Evolutionary conservation across 306 rosid genomes (phyloP).

Genomic region (Elaeagnus macrophylla): DNA sequence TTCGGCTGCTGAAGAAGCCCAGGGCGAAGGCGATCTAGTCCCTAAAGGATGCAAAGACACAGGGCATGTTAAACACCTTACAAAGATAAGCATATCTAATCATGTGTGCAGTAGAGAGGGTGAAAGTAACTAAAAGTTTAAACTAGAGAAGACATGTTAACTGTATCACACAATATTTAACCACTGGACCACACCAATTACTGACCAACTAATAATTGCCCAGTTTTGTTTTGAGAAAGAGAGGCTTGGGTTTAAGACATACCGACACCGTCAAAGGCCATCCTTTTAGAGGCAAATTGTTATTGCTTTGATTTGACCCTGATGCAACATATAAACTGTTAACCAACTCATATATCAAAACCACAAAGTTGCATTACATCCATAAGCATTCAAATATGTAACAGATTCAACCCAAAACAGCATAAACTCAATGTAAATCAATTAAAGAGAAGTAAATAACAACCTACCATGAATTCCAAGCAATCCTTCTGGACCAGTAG

Average conservation of each 20-base stretch:
- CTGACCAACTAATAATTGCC: neutral
- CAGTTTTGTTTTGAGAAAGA: too few species aligned
- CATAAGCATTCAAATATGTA: neutral
- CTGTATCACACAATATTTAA: neutral
- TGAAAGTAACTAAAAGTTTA: too few species aligned
- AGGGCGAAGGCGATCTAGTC: constrained; percentile 39
- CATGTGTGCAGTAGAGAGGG: too few species aligned
- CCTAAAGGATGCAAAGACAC: constrained; percentile 34
- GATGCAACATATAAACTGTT: constrained; percentile 21
- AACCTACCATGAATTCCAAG: constrained; percentile 35
- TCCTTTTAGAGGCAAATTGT: constrained; percentile 57
- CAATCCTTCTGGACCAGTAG: constrained; percentile 34
- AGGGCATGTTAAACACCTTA: too few species aligned
- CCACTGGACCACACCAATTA: neutral
- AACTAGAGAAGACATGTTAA: too few species aligned
- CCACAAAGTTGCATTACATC: neutral
- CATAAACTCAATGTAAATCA: neutral
- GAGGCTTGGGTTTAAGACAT: constrained; percentile 20
- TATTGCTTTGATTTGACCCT: constrained; percentile 53
- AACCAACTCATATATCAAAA: constrained; percentile 6
- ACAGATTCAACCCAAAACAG: neutral
- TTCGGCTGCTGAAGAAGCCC: constrained; percentile 40
- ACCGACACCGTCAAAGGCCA: constrained; percentile 68
- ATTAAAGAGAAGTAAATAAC: constrained; percentile 4
- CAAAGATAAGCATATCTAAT: too few species aligned